Conservation (phyloP, 176 grass and related monocot genomes). For the Lolium multiflorum region DNA sequence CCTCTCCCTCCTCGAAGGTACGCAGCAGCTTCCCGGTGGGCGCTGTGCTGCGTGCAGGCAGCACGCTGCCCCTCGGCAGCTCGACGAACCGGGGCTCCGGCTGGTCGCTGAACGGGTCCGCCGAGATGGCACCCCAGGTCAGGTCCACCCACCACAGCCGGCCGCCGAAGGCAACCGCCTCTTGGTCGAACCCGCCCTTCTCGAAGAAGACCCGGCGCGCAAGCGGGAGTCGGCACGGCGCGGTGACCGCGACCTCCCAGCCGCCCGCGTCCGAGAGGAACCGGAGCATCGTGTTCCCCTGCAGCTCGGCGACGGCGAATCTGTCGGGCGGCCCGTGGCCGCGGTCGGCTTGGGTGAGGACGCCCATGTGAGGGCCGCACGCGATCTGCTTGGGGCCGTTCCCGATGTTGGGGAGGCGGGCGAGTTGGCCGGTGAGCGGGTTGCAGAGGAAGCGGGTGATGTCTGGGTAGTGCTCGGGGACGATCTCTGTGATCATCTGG, state of each 20-base stretch:
- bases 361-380: not conserved
- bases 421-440: not conserved
- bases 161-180: not conserved
- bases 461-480: not conserved
- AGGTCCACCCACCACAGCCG: not conserved
- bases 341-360: not conserved
- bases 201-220: not conserved
- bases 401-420: not conserved
- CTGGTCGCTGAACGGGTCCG: not conserved
- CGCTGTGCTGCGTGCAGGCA: not conserved
- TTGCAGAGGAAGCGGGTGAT: constrained; percentile 3
- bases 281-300: not conserved
- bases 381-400: not conserved
- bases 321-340: not conserved
- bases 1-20: not conserved
- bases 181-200: not conserved
- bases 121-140: not conserved
- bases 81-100: not conserved
- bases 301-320: not conserved
- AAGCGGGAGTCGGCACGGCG: not conserved
- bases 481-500: too few species aligned
- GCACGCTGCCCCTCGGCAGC: not conserved
- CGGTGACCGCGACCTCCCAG: not conserved
- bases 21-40: not conserved
- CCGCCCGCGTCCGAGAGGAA: not conserved